Percentiles rank a stretch among this genome's conserved stretches.
Conservation (phyloP, 305 asterid species). For the Ruellia speciosa region DNA sequence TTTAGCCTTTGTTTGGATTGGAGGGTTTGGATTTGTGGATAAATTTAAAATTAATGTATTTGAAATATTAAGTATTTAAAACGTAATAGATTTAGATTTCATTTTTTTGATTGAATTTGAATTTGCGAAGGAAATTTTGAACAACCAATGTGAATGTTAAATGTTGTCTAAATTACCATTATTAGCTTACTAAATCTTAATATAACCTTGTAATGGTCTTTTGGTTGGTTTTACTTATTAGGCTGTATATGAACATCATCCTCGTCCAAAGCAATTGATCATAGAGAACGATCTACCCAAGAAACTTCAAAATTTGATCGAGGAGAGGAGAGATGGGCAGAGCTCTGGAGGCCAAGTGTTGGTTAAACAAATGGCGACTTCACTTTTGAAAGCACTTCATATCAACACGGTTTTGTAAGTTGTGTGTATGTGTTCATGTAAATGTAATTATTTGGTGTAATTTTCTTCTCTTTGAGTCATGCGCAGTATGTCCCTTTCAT, state of each 20-base stretch:
- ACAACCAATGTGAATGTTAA: no score
- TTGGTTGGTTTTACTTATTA: conserved; percentile 16
- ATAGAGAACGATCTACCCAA: conserved; percentile 93
- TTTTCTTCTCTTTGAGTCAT: no score
- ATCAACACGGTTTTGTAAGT: conserved; percentile 81
- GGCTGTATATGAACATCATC: conserved; percentile 98
- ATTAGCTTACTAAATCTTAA: background rate
- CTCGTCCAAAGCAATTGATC: conserved; percentile 91
- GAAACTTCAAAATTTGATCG: conserved; percentile 83
- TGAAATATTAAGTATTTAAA: no score
- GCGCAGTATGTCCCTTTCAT: background rate
- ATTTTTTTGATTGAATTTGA: no score
- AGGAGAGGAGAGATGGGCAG: conserved; percentile 95
- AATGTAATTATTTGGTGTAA: background rate
- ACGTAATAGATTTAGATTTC: no score
- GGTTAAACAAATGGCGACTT: conserved; percentile 99
- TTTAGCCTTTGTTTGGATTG: no score
- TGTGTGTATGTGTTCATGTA: background rate
- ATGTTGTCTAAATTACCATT: background rate
- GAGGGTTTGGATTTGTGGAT: no score
- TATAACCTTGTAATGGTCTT: background rate
- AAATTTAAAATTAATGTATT: no score
- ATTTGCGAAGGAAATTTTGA: no score
- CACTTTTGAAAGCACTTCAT: conserved; percentile 93
- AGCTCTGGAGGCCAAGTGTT: conserved; percentile 96